Evolutionary conservation across 2,329 filamentous ascomycete species (phyloP).

Genomic region (Neonectria hederae): DNA sequence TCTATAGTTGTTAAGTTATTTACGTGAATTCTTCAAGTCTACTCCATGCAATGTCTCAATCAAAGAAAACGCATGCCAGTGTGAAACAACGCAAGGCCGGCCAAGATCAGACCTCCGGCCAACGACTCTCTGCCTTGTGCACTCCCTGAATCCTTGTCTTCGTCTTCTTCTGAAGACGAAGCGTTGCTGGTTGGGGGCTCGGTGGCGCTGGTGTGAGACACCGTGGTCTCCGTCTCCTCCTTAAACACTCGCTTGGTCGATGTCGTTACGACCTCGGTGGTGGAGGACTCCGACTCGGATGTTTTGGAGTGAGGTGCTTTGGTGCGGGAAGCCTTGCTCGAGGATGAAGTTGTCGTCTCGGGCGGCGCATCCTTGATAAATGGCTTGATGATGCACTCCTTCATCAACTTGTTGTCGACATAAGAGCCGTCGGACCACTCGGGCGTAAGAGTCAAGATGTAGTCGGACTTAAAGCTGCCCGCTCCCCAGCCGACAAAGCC

Average conservation of each 20-base stretch:
- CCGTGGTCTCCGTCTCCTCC: conserved; percentile 13
- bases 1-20: background rate
- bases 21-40: background rate
- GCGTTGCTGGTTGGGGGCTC: conserved; percentile 1
- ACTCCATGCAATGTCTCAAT: background rate
- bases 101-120: conserved; percentile 10
- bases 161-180: background rate
- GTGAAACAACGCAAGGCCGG: conserved; percentile 1
- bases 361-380: conserved; percentile 41
- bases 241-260: conserved; percentile 26
- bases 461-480: conserved; percentile 54
- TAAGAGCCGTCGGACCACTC: conserved; percentile 36
- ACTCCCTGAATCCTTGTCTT: conserved; percentile 15
- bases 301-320: conserved; percentile 4
- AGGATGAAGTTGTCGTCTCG: conserved; percentile 4
- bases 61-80: background rate
- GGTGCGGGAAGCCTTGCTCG: conserved; percentile 6
- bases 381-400: conserved; percentile 52
- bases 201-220: background rate
- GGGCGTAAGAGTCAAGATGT: conserved; percentile 57
- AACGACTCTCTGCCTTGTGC: background rate
- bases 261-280: conserved; percentile 8
- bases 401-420: conserved; percentile 54
- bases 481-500: conserved; percentile 59
- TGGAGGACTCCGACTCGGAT: background rate